Percentiles rank a stretch among this genome's conserved stretches.
phyloP scores from a whole-genome alignment of 2,329 filamentous ascomycete species.

The Furcasterigmium sp. region DNA sequence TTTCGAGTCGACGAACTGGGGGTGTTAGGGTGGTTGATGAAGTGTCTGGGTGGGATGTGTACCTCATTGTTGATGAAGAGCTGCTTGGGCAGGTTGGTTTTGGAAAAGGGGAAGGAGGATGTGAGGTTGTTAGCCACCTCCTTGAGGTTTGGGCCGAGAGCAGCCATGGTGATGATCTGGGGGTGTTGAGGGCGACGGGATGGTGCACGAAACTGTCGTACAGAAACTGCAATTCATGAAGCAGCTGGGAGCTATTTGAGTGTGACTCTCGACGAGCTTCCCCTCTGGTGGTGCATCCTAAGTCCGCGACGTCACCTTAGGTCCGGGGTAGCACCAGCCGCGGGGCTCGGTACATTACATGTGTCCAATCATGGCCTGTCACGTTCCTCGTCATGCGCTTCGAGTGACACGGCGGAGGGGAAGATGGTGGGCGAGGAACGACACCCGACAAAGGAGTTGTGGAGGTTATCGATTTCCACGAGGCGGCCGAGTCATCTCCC shows the following conservation, averaged over 20 bases:
- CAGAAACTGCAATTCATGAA: no score
- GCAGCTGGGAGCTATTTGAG: no score
- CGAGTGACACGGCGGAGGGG: not conserved
- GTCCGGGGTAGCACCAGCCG: no score
- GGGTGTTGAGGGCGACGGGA: no score
- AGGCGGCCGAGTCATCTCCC: not conserved
- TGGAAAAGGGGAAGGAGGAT: constrained; percentile 18
- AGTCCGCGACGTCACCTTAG: no score
- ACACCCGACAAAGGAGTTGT: not conserved
- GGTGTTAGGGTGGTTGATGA: not conserved
- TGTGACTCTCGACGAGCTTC: no score
- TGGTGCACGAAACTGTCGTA: no score
- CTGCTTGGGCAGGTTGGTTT: constrained; percentile 26
- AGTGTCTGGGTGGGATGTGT: no score
- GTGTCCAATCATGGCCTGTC: no score
- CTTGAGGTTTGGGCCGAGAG: constrained; percentile 17
- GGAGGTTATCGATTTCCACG: constrained; percentile 3
- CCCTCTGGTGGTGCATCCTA: no score
- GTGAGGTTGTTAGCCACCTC: constrained; percentile 2
- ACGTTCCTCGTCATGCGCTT: no score
- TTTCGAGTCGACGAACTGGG: constrained; percentile 34
- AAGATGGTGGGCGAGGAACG: not conserved
- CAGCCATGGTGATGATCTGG: constrained; percentile 13
- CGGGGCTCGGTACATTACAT: no score
- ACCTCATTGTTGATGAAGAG: constrained; percentile 33